Conservation (phyloP, 2,329 filamentous ascomycete species). For the Fusarium vanettenii region DNA sequence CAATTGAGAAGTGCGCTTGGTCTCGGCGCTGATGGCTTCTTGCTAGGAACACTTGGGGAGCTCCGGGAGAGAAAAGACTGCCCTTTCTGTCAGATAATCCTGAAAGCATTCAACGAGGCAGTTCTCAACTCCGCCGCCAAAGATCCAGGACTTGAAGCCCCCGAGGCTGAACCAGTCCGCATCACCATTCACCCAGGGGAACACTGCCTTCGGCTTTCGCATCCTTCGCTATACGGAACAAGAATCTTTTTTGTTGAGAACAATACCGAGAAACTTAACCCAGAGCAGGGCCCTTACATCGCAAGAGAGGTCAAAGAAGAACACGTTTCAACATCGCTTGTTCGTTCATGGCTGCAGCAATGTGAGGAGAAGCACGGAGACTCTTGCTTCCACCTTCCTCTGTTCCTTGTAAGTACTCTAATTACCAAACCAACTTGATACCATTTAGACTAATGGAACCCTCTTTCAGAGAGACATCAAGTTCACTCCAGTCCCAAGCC, state of each 20-base stretch:
- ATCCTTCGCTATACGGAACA: background rate
- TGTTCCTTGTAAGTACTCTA: background rate
- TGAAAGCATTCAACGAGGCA: background rate
- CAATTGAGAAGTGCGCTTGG: background rate
- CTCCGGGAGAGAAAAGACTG: background rate
- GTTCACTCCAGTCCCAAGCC: background rate
- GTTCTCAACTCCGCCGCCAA: accelerated
- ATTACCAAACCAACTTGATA: accelerated
- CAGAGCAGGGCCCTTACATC: background rate
- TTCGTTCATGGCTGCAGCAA: constrained; percentile 4
- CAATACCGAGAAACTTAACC: background rate
- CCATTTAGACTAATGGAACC: background rate
- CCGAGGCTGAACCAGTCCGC: background rate
- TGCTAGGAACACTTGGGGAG: background rate
- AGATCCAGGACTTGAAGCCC: background rate
- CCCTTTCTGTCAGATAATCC: background rate
- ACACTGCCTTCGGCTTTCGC: background rate
- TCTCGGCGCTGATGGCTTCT: background rate
- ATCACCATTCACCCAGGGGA: background rate
- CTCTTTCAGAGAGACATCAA: background rate
- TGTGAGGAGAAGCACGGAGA: constrained; percentile 4
- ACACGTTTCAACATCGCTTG: background rate
- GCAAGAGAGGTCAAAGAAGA: background rate
- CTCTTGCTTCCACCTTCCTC: constrained; percentile 11
- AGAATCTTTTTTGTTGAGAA: constrained; percentile 6